Evolutionary conservation across 192 early-diverging fungal species (phyloP).

Genomic region (Oehlia diaphana): DNA sequence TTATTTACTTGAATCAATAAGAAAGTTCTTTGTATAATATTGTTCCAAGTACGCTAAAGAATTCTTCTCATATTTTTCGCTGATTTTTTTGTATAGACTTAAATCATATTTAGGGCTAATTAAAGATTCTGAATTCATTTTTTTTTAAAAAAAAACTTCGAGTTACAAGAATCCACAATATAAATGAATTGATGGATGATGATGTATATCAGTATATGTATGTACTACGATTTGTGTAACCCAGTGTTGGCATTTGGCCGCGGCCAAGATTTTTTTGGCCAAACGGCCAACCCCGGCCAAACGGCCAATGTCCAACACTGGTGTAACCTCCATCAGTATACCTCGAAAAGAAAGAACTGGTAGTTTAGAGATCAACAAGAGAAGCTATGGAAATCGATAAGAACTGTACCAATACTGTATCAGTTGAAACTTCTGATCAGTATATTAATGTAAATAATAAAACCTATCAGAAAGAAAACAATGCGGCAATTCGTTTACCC

Average conservation of each 20-base stretch:
- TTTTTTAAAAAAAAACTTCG: neutral
- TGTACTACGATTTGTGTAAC: no score
- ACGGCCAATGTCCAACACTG: no score
- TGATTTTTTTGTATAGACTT: constrained; percentile 1
- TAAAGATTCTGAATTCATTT: neutral
- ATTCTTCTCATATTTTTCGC: constrained; percentile 12
- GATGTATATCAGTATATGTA: no score
- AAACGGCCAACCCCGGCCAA: no score
- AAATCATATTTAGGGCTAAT: constrained; percentile 3
- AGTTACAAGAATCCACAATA: no score
- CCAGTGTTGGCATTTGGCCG: no score
- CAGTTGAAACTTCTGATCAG: neutral
- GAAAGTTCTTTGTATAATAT: constrained; percentile 31
- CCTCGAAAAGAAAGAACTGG: no score
- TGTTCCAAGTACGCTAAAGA: constrained; percentile 22
- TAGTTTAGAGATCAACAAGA: no score
- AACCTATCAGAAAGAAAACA: neutral
- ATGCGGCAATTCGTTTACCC: neutral
- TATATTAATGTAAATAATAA: neutral
- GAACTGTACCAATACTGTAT: neutral
- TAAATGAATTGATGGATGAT: no score
- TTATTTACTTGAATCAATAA: neutral
- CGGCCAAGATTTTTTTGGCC: no score
- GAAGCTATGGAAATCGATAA: neutral
- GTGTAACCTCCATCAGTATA: no score